These are phyloP conservation scores for Paragyromitra xinjiangensis DNA, from an alignment of 495 filamentous ascomycete species.

Conservation along the genomic window DNA sequence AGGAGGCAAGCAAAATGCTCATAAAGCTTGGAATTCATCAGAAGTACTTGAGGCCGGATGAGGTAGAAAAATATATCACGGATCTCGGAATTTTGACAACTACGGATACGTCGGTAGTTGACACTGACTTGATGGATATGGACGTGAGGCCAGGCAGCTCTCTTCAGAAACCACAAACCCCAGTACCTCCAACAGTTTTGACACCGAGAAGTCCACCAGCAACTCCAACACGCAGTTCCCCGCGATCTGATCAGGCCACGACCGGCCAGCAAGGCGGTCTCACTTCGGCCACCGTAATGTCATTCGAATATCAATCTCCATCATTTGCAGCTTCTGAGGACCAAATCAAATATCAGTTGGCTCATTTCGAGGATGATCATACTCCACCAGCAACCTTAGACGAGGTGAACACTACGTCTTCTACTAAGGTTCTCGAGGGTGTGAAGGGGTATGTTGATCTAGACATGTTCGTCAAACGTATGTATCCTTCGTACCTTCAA, in stretches of 20 bases:
- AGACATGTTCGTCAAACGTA: constrained; percentile 56
- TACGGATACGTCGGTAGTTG: constrained; percentile 49
- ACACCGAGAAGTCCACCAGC: constrained; percentile 10
- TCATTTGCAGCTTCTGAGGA: background rate
- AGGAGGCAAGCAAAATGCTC: constrained; percentile 60
- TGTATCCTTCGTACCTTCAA: constrained; percentile 6
- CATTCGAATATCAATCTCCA: constrained; percentile 19
- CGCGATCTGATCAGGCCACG: constrained; percentile 1
- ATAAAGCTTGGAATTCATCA: constrained; percentile 66
- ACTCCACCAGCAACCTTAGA: constrained; percentile 3
- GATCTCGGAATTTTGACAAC: constrained; percentile 64
- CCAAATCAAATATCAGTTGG: constrained; percentile 3
- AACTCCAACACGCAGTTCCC: constrained; percentile 12
- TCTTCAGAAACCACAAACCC: constrained; percentile 2
- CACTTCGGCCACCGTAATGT: constrained; percentile 34
- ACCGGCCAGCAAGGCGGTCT: constrained; percentile 18
- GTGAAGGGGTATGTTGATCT: constrained; percentile 50
- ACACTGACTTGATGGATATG: constrained; percentile 47
- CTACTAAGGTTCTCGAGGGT: constrained; percentile 33
- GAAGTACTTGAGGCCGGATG: constrained; percentile 77
- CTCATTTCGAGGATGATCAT: constrained; percentile 23
- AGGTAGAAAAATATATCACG: constrained; percentile 74
- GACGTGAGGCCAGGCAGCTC: constrained; percentile 4
- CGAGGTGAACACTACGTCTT: constrained; percentile 26
- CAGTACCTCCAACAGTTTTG: background rate